Conservation (phyloP, 805 yeast genomes). For the Schwanniomyces polymorphus region DNA sequence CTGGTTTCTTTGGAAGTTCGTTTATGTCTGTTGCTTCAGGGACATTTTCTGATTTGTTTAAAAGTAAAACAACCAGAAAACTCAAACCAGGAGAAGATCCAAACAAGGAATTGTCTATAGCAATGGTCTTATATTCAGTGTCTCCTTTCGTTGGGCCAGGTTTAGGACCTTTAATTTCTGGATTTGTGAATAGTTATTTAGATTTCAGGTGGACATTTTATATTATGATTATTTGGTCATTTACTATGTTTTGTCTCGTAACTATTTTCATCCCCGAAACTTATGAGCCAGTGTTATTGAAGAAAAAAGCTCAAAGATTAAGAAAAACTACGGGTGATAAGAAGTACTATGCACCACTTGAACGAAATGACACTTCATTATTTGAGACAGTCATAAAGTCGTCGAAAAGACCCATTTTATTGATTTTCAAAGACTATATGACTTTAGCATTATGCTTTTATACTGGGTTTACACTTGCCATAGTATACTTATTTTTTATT, state of each 20-base stretch:
- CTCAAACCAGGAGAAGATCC: conserved; percentile 19
- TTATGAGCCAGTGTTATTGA: conserved; percentile 58
- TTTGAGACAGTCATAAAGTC: conserved; percentile 17
- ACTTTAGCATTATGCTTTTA: conserved; percentile 31
- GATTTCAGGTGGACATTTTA: conserved; percentile 26
- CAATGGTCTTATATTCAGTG: conserved; percentile 25
- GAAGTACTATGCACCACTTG: conserved; percentile 41
- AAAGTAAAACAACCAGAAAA: conserved; percentile 6
- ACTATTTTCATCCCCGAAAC: conserved; percentile 60
- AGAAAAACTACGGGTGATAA: conserved; percentile 35
- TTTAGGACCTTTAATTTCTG: conserved; percentile 26
- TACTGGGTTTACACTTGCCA: conserved; percentile 46
- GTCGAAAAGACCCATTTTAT: conserved; percentile 20
- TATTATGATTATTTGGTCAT: conserved; percentile 25
- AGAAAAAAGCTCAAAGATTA: conserved; percentile 16
- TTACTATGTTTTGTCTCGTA: conserved; percentile 15
- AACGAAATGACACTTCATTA: conserved; percentile 18
- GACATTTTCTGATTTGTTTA: conserved; percentile 69
- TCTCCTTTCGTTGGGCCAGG: conserved; percentile 33
- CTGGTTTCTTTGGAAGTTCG: conserved; percentile 78
- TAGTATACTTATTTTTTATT: conserved; percentile 42
- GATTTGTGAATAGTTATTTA: conserved; percentile 20
- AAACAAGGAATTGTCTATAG: conserved; percentile 16
- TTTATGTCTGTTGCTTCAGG: conserved; percentile 86
- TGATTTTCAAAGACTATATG: conserved; percentile 28